phyloP scores from a whole-genome alignment of 164 flowering plant species.

The Nymphaea thermarum region DNA sequence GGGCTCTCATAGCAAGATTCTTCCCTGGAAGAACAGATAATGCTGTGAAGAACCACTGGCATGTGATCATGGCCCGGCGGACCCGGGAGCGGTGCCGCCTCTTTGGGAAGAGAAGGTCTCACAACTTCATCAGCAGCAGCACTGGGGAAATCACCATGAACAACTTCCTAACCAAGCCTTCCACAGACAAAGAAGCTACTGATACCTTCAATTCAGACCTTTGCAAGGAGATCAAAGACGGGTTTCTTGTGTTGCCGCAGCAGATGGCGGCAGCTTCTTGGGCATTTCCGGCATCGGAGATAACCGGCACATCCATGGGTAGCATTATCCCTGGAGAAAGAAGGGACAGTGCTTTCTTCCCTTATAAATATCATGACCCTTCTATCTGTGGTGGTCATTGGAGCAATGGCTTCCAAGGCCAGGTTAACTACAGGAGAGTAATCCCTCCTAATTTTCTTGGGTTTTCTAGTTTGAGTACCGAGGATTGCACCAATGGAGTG shows the following conservation, averaged over 20 bases:
- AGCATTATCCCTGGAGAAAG: background rate
- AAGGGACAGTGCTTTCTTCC: background rate
- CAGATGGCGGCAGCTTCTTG: background rate
- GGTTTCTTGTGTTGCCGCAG: background rate
- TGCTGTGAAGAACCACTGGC: slow-evolving; percentile 92
- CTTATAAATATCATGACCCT: background rate
- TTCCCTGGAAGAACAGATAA: slow-evolving; percentile 87
- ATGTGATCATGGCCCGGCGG: slow-evolving; percentile 77
- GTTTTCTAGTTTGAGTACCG: background rate
- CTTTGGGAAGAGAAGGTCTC: background rate
- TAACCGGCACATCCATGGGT: background rate
- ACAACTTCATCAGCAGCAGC: background rate
- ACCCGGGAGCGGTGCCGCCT: slow-evolving; percentile 41
- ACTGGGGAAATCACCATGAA: background rate
- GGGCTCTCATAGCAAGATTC: slow-evolving; percentile 71
- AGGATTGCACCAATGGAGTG: background rate
- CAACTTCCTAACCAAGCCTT: background rate
- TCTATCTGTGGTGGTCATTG: background rate
- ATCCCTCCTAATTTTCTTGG: background rate
- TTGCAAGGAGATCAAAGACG: background rate
- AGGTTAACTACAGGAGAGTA: background rate
- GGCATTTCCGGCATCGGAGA: background rate
- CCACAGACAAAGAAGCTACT: background rate
- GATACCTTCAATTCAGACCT: background rate
- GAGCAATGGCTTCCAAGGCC: background rate